These are phyloP conservation scores for Cupressus sempervirens DNA, from an alignment of 75 land plant genomes.

Conservation along the genomic window DNA sequence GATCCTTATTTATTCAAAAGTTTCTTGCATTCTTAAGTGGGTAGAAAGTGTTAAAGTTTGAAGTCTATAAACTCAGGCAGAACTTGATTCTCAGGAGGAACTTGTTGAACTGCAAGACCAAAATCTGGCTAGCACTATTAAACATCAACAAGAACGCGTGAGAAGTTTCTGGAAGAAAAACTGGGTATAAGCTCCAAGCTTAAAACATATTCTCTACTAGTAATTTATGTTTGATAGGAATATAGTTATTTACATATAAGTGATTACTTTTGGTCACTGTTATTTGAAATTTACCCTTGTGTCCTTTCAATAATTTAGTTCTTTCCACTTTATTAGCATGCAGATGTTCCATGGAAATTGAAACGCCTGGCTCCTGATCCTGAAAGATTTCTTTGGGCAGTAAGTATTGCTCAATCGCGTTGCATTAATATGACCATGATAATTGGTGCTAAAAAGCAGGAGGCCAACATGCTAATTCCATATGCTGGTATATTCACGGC, in stretches of 20 bases:
- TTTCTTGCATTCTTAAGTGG: neutral
- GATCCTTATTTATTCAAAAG: neutral
- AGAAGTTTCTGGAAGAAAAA: slow-evolving; percentile 71
- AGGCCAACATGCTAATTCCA: slow-evolving; percentile 76
- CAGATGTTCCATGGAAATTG: slow-evolving; percentile 74
- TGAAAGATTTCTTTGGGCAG: slow-evolving; percentile 88
- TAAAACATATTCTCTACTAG: neutral
- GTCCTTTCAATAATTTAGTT: neutral
- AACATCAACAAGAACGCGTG: slow-evolving; percentile 51
- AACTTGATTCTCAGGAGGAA: slow-evolving; percentile 62
- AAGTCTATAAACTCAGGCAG: neutral
- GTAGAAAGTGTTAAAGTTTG: neutral
- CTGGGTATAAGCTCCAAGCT: slow-evolving; percentile 56
- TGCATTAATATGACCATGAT: slow-evolving; percentile 62
- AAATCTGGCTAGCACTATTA: slow-evolving; percentile 47
- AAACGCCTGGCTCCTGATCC: slow-evolving; percentile 85
- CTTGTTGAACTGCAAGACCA: slow-evolving; percentile 81
- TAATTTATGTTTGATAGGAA: neutral
- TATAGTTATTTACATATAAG: neutral
- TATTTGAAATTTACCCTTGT: neutral
- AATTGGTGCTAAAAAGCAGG: slow-evolving; percentile 76
- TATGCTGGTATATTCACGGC: slow-evolving; percentile 68
- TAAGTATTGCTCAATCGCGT: slow-evolving; percentile 78
- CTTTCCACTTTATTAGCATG: slow-evolving; percentile 39
- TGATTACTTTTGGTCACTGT: neutral